Evolutionary conservation across 139 green algal species (phyloP), one percentile per base, ranked within the genome.

Genomic region (Coelastrella sp.): DNA sequence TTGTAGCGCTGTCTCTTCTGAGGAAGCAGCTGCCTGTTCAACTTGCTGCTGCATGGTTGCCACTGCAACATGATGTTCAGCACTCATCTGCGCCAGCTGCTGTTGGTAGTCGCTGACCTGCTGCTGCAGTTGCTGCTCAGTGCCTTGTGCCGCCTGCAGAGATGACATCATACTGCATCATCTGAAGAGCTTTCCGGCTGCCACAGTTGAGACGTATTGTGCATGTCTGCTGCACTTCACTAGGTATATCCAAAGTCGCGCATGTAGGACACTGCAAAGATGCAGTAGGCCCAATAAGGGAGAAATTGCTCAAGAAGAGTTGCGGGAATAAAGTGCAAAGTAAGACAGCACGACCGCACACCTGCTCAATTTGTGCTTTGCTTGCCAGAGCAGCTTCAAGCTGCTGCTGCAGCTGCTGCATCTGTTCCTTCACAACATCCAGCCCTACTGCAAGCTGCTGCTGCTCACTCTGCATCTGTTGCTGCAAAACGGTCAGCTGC

Each of bases 321-420:
- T 70, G 63, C 63, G 5, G 63, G 63, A 70, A 70, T 4, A 70
- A 15, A 15, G 11, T 70, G 63, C 63, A 70, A 70, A 49, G 1
- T 3, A 49, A 49, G 35, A 3, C 35, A 49, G 35, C 35, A 49
- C 3, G 35, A 49, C 35, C 35, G 0, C 70, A 25, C 70, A 78
- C 70, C 70, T 78, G 63, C 4, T 80, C 74, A 19, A 4, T 4
- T 20, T 17, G 10, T 22, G 10, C 25, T 80, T 80, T 80, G 74
- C 58, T 22, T 27, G 74, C 24, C 74, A 80, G 24, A 57, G 74
- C 74, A 72, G 49, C 59, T 22, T 85, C 11, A 27, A 68, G 56
- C 82, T 87, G 82, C 7, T 80, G 65, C 68, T 88, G 83, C 66
- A 66, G 66, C 83, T 78, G 63, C 75, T 58, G 63, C 65, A 75